Base-by-base conservation (phyloP, 768 basidiomycete genomes). In the Suillus subalutaceus region DNA sequence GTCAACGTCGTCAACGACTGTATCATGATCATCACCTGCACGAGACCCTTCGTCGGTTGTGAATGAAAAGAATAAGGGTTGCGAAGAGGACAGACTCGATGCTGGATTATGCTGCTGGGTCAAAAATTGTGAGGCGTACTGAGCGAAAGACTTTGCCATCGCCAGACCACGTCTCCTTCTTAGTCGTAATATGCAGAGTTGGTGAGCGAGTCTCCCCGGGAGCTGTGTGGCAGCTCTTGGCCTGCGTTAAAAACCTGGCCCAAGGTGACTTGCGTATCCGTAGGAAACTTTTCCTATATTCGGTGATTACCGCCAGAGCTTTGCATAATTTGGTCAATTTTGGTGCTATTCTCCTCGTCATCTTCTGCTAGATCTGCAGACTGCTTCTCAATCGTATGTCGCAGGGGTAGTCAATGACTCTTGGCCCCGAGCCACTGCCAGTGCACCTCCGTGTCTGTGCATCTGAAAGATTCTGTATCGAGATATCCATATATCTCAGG, bases 51-150 rank as follows among this genome's bases (percentile, higher is more conserved):
- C 84, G 79, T 92, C 90, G 68, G 91, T 92, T 55, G 89, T 89
- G 77, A 94, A 93, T 23, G 92, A 94, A 83, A 91, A 94, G 83
- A 94, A 94, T 77, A 94, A 86, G 63, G 93, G 92, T 78, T 92
- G 91, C 44, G 81, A 82, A 46, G 88, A 88, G 26, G 87, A 85
- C 48, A 85, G 84, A 71, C 85, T 79, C 70, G 84, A 85, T 44
- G 85, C 81, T 65, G 75, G 73, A 64, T 82, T 80, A 66, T 79
- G 83, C 72, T 86, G 88, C 70, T 85, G 84, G 74, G 84, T 88
- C 75, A 93, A 81, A 74, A 92, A 93, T 71, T 92, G 91, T 53
- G 92, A 93, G 60, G 92, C 92, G 80, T 91, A 93, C 61, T 87
- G 87, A 70, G 90, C 89, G 78, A 93, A 93, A 44, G 91, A 90